Evolutionary conservation across 768 basidiomycete genomes (phyloP), one percentile per base, ranked within the genome.

Genomic region (Plicaturopsis crispa): DNA sequence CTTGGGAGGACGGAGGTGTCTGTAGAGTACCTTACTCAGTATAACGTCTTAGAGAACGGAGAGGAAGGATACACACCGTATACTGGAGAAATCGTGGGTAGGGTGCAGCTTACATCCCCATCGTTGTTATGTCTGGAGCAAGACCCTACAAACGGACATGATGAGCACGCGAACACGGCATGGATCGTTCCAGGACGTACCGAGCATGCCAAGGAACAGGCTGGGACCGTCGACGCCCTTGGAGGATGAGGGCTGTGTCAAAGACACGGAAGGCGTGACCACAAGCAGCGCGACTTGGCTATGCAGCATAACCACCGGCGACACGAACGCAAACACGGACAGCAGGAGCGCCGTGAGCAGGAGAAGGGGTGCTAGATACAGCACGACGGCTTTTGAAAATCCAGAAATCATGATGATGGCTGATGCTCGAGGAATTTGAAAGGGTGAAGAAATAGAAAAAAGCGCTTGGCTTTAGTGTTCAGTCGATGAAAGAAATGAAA

Each of bases 311-410:
- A 77, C 48, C 4, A 62, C 64, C 0, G 86, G 86, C 1, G 86
- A 73, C n/a, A 85, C 60, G 44, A 74, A 84, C 4, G 78, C 70
- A 45, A 89, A 74, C 2, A 85, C 52, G 3, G 75, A 64, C 30
- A 89, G 73, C 23, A 88, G 48, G 35, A 82, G 60, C 7, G 83
- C 72, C 4, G 84, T 75, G 31, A 87, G 60, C 43, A 75, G 69
- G 35, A 88, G 60, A 4, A 84, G 17, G 17, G 83, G 81, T 2
- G 83, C 69, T 36, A 88, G 67, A 52, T 80, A 85, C 37, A 83
- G 64, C 38, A 72, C 78, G 47, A 75, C 63, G 39, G 73, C 71
- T 67, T 78, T 85, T 11, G 83, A 80, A 30, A 85, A 67, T 47
- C 74, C 72, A 43, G 76, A 63, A 50, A 88, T 77, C 86, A 87